phyloP scores from a whole-genome alignment of 148 eudicot genomes.

The Selenicereus undatus region DNA sequence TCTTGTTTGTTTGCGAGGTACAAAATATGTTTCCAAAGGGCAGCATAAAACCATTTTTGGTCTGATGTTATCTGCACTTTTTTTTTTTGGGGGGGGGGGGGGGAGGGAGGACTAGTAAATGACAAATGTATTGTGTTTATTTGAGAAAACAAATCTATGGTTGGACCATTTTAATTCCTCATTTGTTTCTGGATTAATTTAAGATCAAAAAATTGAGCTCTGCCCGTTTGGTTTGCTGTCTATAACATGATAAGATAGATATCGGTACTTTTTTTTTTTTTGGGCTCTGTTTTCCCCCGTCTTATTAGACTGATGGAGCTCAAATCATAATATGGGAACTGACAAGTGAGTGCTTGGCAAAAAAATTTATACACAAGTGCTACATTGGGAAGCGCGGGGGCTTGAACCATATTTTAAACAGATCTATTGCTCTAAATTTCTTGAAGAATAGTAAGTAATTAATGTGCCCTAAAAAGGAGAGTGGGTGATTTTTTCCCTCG shows the following conservation, averaged over 20 bases:
- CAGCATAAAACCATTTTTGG: slow-evolving; percentile 1
- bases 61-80: slow-evolving; percentile 11
- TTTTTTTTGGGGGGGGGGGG: neutral
- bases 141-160: neutral
- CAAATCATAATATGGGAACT: neutral
- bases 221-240: neutral
- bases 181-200: neutral
- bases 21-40: too few relatives aligned
- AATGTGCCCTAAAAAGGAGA: neutral
- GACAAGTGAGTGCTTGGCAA: neutral
- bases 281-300: neutral
- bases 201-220: neutral
- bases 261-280: neutral
- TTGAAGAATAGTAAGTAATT: neutral
- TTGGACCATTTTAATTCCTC: neutral
- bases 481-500: neutral
- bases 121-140: neutral
- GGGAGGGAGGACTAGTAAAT: neutral
- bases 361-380: neutral
- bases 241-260: neutral
- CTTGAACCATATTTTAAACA: neutral
- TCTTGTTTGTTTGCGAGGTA: too few relatives aligned
- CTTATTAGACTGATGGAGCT: neutral
- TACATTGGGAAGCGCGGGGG: neutral
- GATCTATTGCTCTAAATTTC: neutral